Base-by-base conservation (phyloP, 305 asterid genomes). In the Fraxinus platypoda region DNA sequence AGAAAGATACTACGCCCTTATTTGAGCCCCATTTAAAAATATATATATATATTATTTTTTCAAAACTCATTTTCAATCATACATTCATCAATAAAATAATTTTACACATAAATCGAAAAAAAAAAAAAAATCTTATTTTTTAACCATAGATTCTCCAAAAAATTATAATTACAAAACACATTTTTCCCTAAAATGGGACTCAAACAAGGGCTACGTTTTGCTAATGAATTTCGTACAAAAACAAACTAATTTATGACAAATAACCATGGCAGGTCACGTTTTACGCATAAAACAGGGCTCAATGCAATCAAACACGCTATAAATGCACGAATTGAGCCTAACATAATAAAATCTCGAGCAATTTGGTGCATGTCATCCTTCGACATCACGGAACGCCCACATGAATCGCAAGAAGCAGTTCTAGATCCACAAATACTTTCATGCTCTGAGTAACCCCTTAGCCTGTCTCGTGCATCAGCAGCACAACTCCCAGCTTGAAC, bases 361-460 rank as follows among this genome's bases (percentile, higher is more conserved):
- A 94, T 83, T 74, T 87, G 98, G 88, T 94, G 99, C 70, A 94
- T 92, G 77, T 94, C 98, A 94, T 95, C 99, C 87, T 95, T 95
- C 91, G 94, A 84, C 99, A 95, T 95, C 9, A 95, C 98, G 0
- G 99, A 87, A 35, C 99, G 94, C 64, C 99, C 98, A 73, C 98
- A 95, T 5, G 96, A 95, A 84, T 93, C 95, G 54, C 98, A 95
- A 12, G 97, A 97, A 6, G 98, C 95, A 12, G 96, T 95, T 84
- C 97, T 90, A 2, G 97, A 95, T 70, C 98, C 98, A 87, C 99
- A 95, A 1, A 88, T 52, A 76, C 96, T 92, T 88, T 95, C 99
- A 11, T 94, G 99, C 82, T 95, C 97, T 0, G 97, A 87, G 75
- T 93, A 86, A 75, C 99, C 98, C 84, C 96, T 87, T 37, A 95